A percentile compares a stretch with the other conserved stretches of the same genome.
These are phyloP conservation scores for Smallanthus sonchifolius DNA, from an alignment of 129 eudicot species.

Conservation along the genomic window DNA sequence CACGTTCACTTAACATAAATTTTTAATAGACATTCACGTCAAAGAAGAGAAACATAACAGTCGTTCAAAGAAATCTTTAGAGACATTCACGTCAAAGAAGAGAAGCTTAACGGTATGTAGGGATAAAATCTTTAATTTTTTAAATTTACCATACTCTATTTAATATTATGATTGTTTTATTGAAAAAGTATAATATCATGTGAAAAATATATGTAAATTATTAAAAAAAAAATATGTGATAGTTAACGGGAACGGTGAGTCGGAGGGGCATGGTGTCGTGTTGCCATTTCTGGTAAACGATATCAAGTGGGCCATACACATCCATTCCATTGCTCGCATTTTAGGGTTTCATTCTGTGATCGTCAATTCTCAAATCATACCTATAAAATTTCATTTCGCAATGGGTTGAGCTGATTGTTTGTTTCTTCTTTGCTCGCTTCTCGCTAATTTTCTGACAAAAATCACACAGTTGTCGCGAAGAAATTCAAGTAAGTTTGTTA, in stretches of 20 bases:
- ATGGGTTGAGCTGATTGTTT: conserved; percentile 10
- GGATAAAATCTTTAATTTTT: too few species aligned
- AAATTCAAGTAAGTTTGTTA: conserved; percentile 14
- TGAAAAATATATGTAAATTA: too few species aligned
- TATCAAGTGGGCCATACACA: conserved; percentile 32
- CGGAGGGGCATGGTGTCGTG: conserved; percentile 13
- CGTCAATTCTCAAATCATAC: not conserved
- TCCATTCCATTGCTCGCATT: conserved; percentile 3
- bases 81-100: too few species aligned
- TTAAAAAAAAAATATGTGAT: not conserved
- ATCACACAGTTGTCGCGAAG: not conserved
- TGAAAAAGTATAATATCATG: too few species aligned
- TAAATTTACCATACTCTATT: too few species aligned
- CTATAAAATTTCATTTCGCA: not conserved
- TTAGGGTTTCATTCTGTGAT: conserved; percentile 20
- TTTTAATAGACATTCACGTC: too few species aligned
- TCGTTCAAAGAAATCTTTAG: too few species aligned
- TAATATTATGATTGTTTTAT: too few species aligned
- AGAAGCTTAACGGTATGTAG: too few species aligned
- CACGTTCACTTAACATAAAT: too few species aligned
- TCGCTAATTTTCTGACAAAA: conserved; percentile 1
- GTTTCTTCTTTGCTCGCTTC: not conserved
- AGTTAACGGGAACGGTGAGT: not conserved
- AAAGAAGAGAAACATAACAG: too few species aligned
- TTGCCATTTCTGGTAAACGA: conserved; percentile 37